Evolutionary conservation across 352 stramenopile species (phyloP), one percentile per base, ranked within the genome.

Genomic region (Thalassiosira hispida): DNA sequence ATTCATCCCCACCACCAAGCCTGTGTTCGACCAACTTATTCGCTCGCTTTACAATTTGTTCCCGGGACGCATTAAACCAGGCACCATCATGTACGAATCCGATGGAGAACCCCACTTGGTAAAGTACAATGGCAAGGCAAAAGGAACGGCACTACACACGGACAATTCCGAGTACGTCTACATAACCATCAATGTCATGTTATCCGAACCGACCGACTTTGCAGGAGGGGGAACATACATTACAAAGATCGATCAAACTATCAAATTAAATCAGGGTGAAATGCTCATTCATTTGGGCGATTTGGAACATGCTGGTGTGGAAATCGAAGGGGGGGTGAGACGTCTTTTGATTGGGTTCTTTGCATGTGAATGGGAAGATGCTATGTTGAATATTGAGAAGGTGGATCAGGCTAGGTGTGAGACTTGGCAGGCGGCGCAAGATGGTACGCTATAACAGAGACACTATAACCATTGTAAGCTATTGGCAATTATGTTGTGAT

Each of bases 271-370:
- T 16, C 66, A 83, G 29, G 74, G 74, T 31, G 47, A 83, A 57
- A 78, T 83, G 65, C 42, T 83, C 11, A 78, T 83, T 33, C 74
- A 83, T 70, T 47, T 62, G 0, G 74, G 74, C 12, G 49, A 77
- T 47, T 9, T 83, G n/a, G 61, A 77, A 22, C 74, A 83, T 57
- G 59, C 65, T 33, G 74, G 66, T n/a, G 35, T 16, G 20, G 74
- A 83, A 8, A 78, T 77, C 16, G 67, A 38, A 23, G 62, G 33
- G 18, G 66, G 67, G 18, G 60, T 73, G 2, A 56, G 74, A 29
- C 55, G 62, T 20, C 7, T 71, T 18, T 42, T 81, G 18, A 44
- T 70, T 49, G 42, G 46, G n/a, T 77, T 77, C 35, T 52, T 77
- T 25, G 69, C 40, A 5, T 77, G 69, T 25, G 42, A 62, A 25